Evolutionary conservation across 2,329 filamentous ascomycete genomes (phyloP).

Genomic region (Aureobasidium sp.): DNA sequence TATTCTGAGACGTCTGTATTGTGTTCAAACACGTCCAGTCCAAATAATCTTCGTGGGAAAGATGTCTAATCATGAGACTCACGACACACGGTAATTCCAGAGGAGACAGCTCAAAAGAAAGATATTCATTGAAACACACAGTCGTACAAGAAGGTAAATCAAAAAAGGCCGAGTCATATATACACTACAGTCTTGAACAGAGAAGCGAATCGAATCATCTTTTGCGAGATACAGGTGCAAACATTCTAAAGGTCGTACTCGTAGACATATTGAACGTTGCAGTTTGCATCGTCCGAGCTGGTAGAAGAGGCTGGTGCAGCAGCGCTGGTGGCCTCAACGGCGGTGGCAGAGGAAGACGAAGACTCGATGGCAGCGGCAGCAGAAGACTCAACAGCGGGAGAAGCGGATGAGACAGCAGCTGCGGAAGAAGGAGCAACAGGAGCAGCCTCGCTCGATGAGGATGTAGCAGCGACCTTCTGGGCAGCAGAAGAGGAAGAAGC

Average conservation of each 20-base stretch:
- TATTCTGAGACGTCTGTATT: too few species aligned
- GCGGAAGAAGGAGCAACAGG: slow-evolving; percentile 11
- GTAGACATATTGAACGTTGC: slow-evolving; percentile 19
- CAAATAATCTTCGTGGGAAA: too few species aligned
- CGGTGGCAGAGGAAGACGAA: background rate
- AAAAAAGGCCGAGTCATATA: too few species aligned
- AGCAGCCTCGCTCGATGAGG: slow-evolving; percentile 9
- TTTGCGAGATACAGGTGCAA: background rate
- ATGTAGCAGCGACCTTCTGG: background rate
- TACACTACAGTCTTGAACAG: background rate
- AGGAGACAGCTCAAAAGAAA: too few species aligned
- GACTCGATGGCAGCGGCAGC: background rate
- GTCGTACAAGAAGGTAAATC: too few species aligned
- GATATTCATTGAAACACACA: too few species aligned
- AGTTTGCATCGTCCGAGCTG: slow-evolving; percentile 4
- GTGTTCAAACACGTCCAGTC: too few species aligned
- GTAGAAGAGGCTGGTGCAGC: background rate
- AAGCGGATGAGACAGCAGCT: background rate
- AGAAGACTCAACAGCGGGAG: background rate
- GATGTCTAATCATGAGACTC: too few species aligned
- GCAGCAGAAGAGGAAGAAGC: slow-evolving; percentile 13
- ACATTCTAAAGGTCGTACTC: slow-evolving; percentile 13
- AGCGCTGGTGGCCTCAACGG: background rate
- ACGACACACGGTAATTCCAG: too few species aligned
- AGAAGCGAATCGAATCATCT: background rate